Percentiles rank a stretch among this genome's conserved stretches.
phyloP scores from a whole-genome alignment of 192 early-diverging fungal species.

The Globomyces pollinis-pini region DNA sequence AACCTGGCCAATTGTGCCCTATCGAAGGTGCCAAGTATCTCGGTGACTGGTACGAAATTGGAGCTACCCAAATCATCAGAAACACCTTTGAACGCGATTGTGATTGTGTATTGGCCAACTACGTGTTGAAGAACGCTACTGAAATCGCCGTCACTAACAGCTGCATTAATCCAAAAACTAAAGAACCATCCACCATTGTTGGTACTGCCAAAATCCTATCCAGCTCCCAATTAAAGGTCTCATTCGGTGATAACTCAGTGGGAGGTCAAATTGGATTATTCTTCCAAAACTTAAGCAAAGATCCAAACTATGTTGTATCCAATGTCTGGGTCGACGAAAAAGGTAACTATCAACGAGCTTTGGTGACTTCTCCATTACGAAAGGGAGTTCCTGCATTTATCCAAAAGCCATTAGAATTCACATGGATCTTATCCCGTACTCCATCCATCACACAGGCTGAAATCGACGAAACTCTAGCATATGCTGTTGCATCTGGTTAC shows the following conservation, averaged over 20 bases:
- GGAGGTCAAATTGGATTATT: background rate
- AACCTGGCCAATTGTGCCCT: background rate
- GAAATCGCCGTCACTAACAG: constrained; percentile 3
- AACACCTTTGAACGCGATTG: constrained; percentile 8
- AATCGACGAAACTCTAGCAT: background rate
- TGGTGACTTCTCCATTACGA: background rate
- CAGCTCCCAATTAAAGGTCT: background rate
- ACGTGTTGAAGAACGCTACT: background rate
- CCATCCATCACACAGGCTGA: background rate
- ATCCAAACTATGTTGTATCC: background rate
- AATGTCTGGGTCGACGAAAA: background rate
- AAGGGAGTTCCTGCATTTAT: background rate
- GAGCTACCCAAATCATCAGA: background rate
- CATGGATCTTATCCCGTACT: background rate
- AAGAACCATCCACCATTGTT: background rate
- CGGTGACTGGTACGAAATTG: constrained; percentile 18
- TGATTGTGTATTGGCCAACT: constrained; percentile 9
- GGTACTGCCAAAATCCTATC: background rate
- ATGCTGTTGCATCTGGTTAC: background rate
- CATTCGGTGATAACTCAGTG: background rate
- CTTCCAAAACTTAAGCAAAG: background rate
- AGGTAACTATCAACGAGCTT: background rate
- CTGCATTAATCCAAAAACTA: background rate
- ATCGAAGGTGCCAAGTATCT: constrained; percentile 6
- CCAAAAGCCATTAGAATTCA: background rate